phyloP scores from a whole-genome alignment of 2,329 filamentous ascomycete species.

The Biscogniauxia mediterranea region DNA sequence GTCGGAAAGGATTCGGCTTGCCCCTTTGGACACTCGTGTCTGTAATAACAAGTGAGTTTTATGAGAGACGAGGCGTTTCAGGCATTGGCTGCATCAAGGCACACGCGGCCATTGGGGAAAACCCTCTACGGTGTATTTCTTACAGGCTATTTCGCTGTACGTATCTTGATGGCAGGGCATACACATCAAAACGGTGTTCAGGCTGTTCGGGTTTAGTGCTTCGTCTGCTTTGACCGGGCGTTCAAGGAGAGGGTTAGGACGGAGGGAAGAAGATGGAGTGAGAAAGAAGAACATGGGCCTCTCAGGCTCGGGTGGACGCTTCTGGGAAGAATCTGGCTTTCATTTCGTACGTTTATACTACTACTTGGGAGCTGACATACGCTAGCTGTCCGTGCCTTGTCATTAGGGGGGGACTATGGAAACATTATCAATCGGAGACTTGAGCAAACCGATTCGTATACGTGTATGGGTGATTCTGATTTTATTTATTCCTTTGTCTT shows the following conservation, averaged over 20 bases:
- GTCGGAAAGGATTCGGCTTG: slow-evolving; percentile 7
- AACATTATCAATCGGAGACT: neutral
- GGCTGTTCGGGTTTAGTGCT: slow-evolving; percentile 27
- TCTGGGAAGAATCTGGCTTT: slow-evolving; percentile 16
- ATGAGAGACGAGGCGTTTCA: slow-evolving; percentile 32
- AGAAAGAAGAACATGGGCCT: slow-evolving; percentile 16
- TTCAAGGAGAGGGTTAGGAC: slow-evolving; percentile 21
- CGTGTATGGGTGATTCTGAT: neutral
- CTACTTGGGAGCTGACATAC: slow-evolving; percentile 21
- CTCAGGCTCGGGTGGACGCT: slow-evolving; percentile 8
- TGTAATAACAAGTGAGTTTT: slow-evolving; percentile 40
- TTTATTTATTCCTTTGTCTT: too few relatives aligned
- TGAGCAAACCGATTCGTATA: neutral
- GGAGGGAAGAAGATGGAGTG: slow-evolving; percentile 4
- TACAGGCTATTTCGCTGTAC: slow-evolving; percentile 26
- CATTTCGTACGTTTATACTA: slow-evolving; percentile 23
- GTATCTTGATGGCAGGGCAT: slow-evolving; percentile 36
- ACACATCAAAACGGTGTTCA: slow-evolving; percentile 48
- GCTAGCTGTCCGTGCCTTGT: slow-evolving; percentile 10
- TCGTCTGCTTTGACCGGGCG: slow-evolving; percentile 23
- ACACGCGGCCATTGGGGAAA: slow-evolving; percentile 19
- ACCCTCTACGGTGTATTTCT: slow-evolving; percentile 17
- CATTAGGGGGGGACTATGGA: neutral
- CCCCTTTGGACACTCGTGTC: slow-evolving; percentile 24
- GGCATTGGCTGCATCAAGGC: slow-evolving; percentile 28